A percentile compares a stretch with the other conserved stretches of the same genome.
Conservation (phyloP, 2,329 filamentous ascomycete species). For the Epichloe scottii region DNA sequence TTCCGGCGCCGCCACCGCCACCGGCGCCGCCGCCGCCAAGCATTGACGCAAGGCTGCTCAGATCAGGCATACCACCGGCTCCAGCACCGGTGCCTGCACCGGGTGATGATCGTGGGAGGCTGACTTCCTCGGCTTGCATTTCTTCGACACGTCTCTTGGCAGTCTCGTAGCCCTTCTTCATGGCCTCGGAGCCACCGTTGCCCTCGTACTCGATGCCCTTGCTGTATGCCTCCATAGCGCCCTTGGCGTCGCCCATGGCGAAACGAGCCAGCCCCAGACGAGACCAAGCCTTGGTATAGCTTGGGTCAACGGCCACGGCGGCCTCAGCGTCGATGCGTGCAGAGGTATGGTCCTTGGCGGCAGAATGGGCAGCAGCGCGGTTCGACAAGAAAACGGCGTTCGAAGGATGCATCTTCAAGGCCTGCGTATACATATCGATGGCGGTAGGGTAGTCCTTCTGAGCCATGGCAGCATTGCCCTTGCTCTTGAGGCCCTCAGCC, state of each 20-base stretch:
- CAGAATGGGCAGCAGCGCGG: conserved; percentile 86
- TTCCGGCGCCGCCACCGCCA: conserved; percentile 55
- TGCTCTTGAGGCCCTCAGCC: conserved; percentile 77
- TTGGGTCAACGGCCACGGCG: conserved; percentile 75
- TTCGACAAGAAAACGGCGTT: conserved; percentile 98
- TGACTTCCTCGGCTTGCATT: conserved; percentile 40
- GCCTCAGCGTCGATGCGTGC: conserved; percentile 83
- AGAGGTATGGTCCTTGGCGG: conserved; percentile 68
- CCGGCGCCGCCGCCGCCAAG: conserved; percentile 50
- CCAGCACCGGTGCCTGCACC: conserved; percentile 38
- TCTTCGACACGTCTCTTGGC: conserved; percentile 80
- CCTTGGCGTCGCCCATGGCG: conserved; percentile 80
- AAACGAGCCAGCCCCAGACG: conserved; percentile 83
- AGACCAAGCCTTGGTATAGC: conserved; percentile 96
- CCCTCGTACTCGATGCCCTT: conserved; percentile 90
- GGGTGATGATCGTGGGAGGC: conserved; percentile 32
- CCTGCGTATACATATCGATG: conserved; percentile 79
- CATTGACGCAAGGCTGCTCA: conserved; percentile 60
- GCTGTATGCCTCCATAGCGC: conserved; percentile 87
- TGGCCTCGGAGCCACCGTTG: conserved; percentile 85
- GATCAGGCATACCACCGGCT: conserved; percentile 55
- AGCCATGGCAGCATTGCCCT: conserved; percentile 91
- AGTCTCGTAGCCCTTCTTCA: conserved; percentile 95
- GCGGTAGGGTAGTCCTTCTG: conserved; percentile 78
- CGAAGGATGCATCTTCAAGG: conserved; percentile 63